phyloP scores from a whole-genome alignment of 2,329 filamentous ascomycete genomes.

The Fusarium fujikuroi region DNA sequence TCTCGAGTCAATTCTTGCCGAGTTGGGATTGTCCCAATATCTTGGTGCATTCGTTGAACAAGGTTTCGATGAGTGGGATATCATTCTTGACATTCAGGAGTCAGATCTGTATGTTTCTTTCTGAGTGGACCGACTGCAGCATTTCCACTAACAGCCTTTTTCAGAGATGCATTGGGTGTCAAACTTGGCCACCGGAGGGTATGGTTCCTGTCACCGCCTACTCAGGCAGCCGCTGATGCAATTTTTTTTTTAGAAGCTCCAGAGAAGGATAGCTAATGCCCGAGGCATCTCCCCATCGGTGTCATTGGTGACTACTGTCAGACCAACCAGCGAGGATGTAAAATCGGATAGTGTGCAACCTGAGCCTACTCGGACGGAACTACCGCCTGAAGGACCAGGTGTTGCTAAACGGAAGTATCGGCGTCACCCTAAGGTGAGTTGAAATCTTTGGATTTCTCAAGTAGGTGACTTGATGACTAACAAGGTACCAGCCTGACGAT shows the following conservation, averaged over 20 bases:
- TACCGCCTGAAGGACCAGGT: constrained; percentile 55
- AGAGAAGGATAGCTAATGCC: constrained; percentile 81
- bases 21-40: constrained; percentile 83
- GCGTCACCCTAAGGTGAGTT: constrained; percentile 76
- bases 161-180: constrained; percentile 76
- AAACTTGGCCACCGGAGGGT: constrained; percentile 85
- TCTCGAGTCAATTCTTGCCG: constrained; percentile 73
- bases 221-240: constrained; percentile 5
- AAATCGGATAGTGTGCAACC: constrained; percentile 64
- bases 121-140: background rate
- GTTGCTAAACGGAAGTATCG: constrained; percentile 78
- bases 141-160: constrained; percentile 32
- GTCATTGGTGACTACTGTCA: constrained; percentile 61
- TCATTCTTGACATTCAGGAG: constrained; percentile 84
- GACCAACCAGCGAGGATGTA: constrained; percentile 63
- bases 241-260: constrained; percentile 71
- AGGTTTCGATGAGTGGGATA: constrained; percentile 88
- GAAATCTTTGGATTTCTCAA: background rate
- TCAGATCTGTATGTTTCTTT: constrained; percentile 74
- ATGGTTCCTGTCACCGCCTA: constrained; percentile 49
- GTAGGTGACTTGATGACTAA: constrained; percentile 1
- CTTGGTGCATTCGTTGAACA: constrained; percentile 77
- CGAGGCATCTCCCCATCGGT: constrained; percentile 69
- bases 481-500: constrained; percentile 70
- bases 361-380: constrained; percentile 60